These are phyloP conservation scores for Diaporthe sp. DNA, from an alignment of 2,329 filamentous ascomycete genomes.

Conservation along the genomic window DNA sequence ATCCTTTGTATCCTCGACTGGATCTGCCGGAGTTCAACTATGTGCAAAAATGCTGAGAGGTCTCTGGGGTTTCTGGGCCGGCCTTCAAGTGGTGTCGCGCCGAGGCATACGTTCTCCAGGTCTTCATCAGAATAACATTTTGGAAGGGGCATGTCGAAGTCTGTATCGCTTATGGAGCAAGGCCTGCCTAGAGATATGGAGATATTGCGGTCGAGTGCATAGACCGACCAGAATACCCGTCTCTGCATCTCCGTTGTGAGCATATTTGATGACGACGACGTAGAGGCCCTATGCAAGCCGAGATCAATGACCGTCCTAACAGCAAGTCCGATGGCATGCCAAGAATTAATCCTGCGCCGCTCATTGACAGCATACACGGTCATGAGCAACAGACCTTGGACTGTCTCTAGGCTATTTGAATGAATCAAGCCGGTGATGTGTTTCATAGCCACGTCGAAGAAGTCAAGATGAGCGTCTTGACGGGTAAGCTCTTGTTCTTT, in stretches of 20 bases:
- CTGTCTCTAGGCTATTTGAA: neutral
- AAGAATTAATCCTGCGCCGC: neutral
- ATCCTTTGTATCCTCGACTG: neutral
- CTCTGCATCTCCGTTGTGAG: neutral
- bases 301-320: neutral
- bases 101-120: neutral
- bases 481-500: neutral
- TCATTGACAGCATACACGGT: neutral
- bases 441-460: neutral
- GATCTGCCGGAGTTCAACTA: neutral
- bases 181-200: constrained; percentile 45
- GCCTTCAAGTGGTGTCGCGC: neutral
- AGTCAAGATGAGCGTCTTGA: neutral
- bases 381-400: neutral
- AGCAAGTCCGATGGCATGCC: neutral
- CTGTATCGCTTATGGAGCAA: constrained; percentile 43
- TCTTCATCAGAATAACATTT: neutral
- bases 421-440: neutral
- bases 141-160: constrained; percentile 44
- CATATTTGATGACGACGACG: neutral
- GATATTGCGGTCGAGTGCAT: constrained; percentile 45
- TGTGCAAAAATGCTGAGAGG: neutral
- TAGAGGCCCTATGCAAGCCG: neutral
- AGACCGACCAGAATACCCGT: constrained; percentile 47
- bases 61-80: neutral